Conservation (phyloP, 495 filamentous ascomycete genomes). For the Xylaria curta region DNA sequence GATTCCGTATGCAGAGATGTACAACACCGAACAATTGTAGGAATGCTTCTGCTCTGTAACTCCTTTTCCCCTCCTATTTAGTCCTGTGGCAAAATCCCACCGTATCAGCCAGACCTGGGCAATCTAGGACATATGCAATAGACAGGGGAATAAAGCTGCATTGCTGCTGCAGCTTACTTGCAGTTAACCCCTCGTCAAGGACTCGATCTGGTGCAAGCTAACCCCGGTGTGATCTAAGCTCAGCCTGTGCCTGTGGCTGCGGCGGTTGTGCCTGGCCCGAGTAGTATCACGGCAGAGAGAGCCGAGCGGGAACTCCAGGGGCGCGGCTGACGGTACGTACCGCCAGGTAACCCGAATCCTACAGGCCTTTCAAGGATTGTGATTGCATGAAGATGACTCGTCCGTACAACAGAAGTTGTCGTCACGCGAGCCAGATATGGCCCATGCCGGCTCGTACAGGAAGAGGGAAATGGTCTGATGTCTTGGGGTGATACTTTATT, state of each 20-base stretch:
- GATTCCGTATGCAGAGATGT: neutral
- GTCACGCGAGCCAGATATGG: conserved; percentile 3
- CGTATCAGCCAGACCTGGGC: neutral
- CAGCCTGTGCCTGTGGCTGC: neutral
- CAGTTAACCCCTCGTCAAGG: conserved; percentile 10
- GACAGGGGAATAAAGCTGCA: neutral
- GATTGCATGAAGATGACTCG: neutral
- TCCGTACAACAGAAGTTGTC: neutral
- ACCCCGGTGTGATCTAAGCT: neutral
- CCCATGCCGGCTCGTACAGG: conserved; percentile 1
- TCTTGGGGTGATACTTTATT: conserved; percentile 7
- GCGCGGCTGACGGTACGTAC: conserved; percentile 12
- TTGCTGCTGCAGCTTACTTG: conserved; percentile 8
- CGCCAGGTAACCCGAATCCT: neutral
- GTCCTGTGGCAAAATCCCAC: neutral
- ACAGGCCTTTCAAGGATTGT: conserved; percentile 11
- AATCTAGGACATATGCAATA: neutral
- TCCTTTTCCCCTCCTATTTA: neutral
- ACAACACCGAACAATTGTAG: neutral
- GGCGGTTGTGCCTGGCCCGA: conserved; percentile 7
- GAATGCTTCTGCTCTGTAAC: neutral
- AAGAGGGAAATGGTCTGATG: conserved; percentile 3
- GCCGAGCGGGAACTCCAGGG: neutral
- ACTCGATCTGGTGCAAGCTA: neutral
- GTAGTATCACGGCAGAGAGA: neutral